Evolutionary conservation across 495 filamentous ascomycete genomes (phyloP).

Genomic region (Jackrogersella multiformis): DNA sequence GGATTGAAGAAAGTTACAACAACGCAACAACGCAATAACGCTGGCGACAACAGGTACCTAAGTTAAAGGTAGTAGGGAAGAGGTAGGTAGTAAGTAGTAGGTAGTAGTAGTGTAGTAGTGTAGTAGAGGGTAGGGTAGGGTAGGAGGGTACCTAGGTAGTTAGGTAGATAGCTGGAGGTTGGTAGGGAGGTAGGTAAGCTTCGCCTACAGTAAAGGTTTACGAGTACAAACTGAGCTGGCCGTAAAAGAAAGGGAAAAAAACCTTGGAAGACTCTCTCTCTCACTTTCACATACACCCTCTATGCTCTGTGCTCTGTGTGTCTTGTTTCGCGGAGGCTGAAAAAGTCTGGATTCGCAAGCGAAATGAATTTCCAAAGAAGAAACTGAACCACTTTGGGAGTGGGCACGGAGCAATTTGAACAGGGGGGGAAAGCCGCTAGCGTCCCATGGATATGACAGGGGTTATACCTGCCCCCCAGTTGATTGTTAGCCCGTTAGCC

Average conservation of each 20-base stretch:
- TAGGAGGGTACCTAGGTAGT: not conserved
- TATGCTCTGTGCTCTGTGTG: slow-evolving; percentile 8
- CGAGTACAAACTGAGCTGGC: slow-evolving; percentile 19
- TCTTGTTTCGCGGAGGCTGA: slow-evolving; percentile 42
- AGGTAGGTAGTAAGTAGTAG: not conserved
- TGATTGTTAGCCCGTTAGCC: slow-evolving; percentile 25
- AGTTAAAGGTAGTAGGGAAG: not conserved
- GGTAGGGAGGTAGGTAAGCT: not conserved
- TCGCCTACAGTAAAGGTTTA: not conserved
- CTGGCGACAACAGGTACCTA: slow-evolving; percentile 5
- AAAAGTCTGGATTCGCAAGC: slow-evolving; percentile 56
- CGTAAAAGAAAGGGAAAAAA: slow-evolving; percentile 6
- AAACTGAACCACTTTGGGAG: slow-evolving; percentile 53
- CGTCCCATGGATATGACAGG: slow-evolving; percentile 23
- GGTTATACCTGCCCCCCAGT: slow-evolving; percentile 21
- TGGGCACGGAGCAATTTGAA: slow-evolving; percentile 43
- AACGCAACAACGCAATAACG: no score
- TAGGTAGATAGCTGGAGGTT: not conserved
- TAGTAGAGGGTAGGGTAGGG: no score
- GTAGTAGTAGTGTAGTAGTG: not conserved
- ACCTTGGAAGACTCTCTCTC: not conserved
- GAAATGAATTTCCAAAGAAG: slow-evolving; percentile 58
- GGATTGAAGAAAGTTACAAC: slow-evolving; percentile 16
- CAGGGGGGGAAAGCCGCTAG: slow-evolving; percentile 35
- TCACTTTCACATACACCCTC: not conserved